A percentile compares a stretch with the other conserved stretches of the same genome.
Evolutionary conservation across 2,329 filamentous ascomycete genomes (phyloP).

Genomic region (Hortaea sp.): DNA sequence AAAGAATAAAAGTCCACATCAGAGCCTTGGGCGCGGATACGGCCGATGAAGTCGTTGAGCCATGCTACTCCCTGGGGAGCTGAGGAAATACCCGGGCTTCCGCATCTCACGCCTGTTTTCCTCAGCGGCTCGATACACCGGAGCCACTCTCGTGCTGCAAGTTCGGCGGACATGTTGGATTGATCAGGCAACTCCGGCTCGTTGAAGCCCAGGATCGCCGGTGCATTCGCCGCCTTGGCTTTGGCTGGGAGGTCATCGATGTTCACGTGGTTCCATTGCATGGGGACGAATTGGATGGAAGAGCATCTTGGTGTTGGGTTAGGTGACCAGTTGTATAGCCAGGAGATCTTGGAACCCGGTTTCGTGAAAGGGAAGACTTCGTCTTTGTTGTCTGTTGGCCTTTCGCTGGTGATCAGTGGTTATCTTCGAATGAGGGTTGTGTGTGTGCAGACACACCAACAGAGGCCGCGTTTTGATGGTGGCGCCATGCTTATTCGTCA

Average conservation of each 20-base stretch:
- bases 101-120: conserved; percentile 14
- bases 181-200: conserved; percentile 25
- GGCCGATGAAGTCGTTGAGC: conserved; percentile 17
- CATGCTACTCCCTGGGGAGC: conserved; percentile 19
- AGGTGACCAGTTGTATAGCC: conserved; percentile 26
- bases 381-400: conserved; percentile 16
- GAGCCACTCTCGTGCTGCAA: conserved; percentile 20
- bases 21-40: conserved; percentile 14
- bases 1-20: conserved; percentile 24
- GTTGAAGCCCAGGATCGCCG: conserved; percentile 19
- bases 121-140: conserved; percentile 20
- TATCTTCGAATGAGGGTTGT: not conserved
- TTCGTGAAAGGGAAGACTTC: conserved; percentile 21
- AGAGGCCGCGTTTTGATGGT: conserved; percentile 22
- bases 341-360: conserved; percentile 23
- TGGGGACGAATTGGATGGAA: conserved; percentile 21
- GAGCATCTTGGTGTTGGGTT: conserved; percentile 13
- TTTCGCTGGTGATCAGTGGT: not conserved
- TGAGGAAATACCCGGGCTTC: conserved; percentile 21
- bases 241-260: conserved; percentile 18
- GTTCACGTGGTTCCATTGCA: conserved; percentile 24
- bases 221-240: conserved; percentile 4
- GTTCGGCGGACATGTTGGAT: conserved; percentile 18
- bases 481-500: conserved; percentile 5
- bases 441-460: conserved; percentile 8